Base-by-base conservation (phyloP, 2,329 filamentous ascomycete genomes). In the Cordyceps cicadae region DNA sequence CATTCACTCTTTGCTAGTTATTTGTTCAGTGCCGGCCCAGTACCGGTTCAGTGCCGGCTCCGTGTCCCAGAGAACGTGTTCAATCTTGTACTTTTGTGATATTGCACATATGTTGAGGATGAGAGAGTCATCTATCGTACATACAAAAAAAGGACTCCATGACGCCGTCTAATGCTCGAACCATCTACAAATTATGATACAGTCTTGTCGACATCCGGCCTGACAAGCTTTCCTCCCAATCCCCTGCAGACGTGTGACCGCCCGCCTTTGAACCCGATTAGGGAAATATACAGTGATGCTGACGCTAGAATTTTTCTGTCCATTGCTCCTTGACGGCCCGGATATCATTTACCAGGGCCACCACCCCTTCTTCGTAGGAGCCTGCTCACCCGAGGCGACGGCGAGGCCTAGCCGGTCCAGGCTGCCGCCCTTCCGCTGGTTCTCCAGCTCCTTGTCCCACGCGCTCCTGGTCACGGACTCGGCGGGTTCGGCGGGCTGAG, bases 391-490 rank as follows among this genome's bases (percentile, higher is more conserved):
- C 37, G 62, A 64, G 37, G 60, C 67, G 24, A 67, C 66, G 37
- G 76, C 72, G 34, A 78, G 67, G 0, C 79, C 81, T 3, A 83
- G 62, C 61, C 77, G 76, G 65, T 84, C 81, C 50, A 84, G 68
- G 54, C 75, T 76, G 1, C 81, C 82, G 21, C 81, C 81, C 14
- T 64, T 70, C 62, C 73, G 73, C 73, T 84, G 80, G 62, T 78
- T 79, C 64, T 79, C 75, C 64, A 75, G 76, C 71, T 84, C 81
- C 46, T 72, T 68, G 62, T 81, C 78, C 64, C 81, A 77, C 1
- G 75, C 79, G 19, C 69, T 71, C 61, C 72, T 74, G 39, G 76
- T 76, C 69, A 77, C 76, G 39, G 74, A 69, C 64, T 68, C 67
- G 45, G 71, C 67, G 34, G 64, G 64, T 29, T 59, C 64, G 2